These are phyloP conservation scores for Russula ochroleuca DNA, from an alignment of 768 basidiomycete species.

Conservation along the genomic window DNA sequence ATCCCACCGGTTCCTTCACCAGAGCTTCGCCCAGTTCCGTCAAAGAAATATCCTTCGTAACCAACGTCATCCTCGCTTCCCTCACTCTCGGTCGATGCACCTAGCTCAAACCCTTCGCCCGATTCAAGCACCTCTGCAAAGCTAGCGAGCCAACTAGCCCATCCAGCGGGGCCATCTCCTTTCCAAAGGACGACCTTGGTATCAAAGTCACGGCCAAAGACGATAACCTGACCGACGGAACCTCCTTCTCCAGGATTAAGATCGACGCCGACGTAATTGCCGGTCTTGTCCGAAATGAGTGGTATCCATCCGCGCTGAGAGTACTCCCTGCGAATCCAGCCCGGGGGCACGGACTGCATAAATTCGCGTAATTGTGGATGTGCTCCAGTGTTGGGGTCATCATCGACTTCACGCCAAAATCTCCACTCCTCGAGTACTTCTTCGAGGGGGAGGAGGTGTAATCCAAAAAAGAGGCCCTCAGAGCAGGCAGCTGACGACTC, in stretches of 20 bases:
- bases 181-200: constrained; percentile 93
- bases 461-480: constrained; percentile 92
- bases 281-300: constrained; percentile 86
- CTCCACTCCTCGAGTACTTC: constrained; percentile 93
- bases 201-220: constrained; percentile 99
- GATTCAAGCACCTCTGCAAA: constrained; percentile 92
- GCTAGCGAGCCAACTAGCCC: constrained; percentile 89
- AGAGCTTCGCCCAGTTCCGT: constrained; percentile 70
- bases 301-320: constrained; percentile 97
- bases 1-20: constrained; percentile 76
- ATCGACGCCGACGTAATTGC: constrained; percentile 96
- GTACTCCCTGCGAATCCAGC: constrained; percentile 86
- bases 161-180: constrained; percentile 86
- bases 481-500: constrained; percentile 83
- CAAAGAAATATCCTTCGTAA: constrained; percentile 83
- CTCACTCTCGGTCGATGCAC: constrained; percentile 50
- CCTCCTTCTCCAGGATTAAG: constrained; percentile 80
- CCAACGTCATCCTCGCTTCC: constrained; percentile 81
- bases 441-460: constrained; percentile 88
- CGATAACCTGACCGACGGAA: constrained; percentile 85
- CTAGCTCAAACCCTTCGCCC: constrained; percentile 85
- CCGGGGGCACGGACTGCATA: constrained; percentile 87
- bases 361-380: constrained; percentile 64
- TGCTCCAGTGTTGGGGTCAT: constrained; percentile 79
- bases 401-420: constrained; percentile 93